Base-by-base conservation (phyloP, 2,329 filamentous ascomycete species). In the Alternaria sp. region DNA sequence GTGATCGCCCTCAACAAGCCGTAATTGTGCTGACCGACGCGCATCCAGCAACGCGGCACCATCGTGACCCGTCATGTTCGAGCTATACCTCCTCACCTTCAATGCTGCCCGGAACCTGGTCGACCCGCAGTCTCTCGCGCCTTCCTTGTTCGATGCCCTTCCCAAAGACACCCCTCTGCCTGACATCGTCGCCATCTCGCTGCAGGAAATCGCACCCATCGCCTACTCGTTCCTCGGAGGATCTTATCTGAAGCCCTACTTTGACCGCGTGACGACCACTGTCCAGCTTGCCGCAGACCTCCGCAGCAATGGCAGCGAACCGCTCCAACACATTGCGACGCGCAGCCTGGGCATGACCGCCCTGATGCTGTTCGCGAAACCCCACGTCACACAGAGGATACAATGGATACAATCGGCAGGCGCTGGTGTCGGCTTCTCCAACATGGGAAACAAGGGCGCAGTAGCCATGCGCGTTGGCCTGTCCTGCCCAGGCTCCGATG, bases 371-470 rank as follows among this genome's bases (percentile, higher is more conserved):
- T 97, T 97, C 75, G 91, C 89, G 20, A 88, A 88, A 57, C 84
- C 89, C 3, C 80, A 84, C 43, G 71, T 86, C 42, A 83, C 86
- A 0, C 78, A 84, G 8, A 83, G 85, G 24, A 82, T 97, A 52
- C 81, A 82, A 54, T 83, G 86, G 70, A 81, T 95, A n/a, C 86
- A 92, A 65, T 89, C 87, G n/a, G 92, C 91, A 2, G 91, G 91
- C 54, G 90, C 93, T 2, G 94, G 95, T 0, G 91, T 97, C 49
- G 95, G 95, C 0, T 78, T 93, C 1, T 89, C 89, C 59, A 90
- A 94, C 51, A 95, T 97, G 90, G 95, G 93, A 16, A 97, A 97
- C 79, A 99, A 99, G 80, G 95, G 94, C 30, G 94, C 93, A 4
- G 91, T 96, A 0, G 95, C 91, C 0, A 84, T 94, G 62, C 85